Conservation (phyloP, 192 early-diverging fungal species). For the Entomortierella parvispora region DNA sequence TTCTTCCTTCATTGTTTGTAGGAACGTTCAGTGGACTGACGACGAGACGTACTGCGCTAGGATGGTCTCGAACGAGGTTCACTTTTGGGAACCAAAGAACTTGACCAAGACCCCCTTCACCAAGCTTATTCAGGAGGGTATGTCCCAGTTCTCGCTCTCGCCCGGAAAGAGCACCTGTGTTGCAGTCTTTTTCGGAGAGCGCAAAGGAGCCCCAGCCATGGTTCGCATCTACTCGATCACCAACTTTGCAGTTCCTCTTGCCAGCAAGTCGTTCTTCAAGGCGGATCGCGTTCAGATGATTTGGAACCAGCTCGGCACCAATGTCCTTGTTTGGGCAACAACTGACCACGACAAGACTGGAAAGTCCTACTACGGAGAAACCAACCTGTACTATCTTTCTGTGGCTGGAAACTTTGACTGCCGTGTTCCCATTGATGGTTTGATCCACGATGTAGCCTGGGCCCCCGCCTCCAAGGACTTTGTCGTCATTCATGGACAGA, state of each 20-base stretch:
- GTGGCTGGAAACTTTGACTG: slow-evolving; percentile 94
- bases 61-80: slow-evolving; percentile 88
- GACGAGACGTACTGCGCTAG: slow-evolving; percentile 90
- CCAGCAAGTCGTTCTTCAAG: slow-evolving; percentile 95
- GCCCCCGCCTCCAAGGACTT: slow-evolving; percentile 97
- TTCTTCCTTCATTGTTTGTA: slow-evolving; percentile 34
- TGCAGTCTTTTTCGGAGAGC: slow-evolving; percentile 92
- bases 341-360: slow-evolving; percentile 97
- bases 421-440: slow-evolving; percentile 86
- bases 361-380: slow-evolving; percentile 98
- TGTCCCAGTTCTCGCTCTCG: slow-evolving; percentile 87
- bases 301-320: slow-evolving; percentile 93
- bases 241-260: slow-evolving; percentile 74
- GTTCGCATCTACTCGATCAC: slow-evolving; percentile 89
- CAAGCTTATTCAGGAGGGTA: slow-evolving; percentile 79
- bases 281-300: slow-evolving; percentile 92
- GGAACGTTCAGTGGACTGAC: slow-evolving; percentile 95
- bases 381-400: slow-evolving; percentile 90
- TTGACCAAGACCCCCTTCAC: slow-evolving; percentile 63
- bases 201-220: slow-evolving; percentile 83
- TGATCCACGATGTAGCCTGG: slow-evolving; percentile 98
- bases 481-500: slow-evolving; percentile 91
- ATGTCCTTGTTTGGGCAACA: slow-evolving; percentile 89
- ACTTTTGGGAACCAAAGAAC: slow-evolving; percentile 82
- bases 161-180: slow-evolving; percentile 86